phyloP scores from a whole-genome alignment of 495 filamentous ascomycete species.

The Daldinia loculata region DNA sequence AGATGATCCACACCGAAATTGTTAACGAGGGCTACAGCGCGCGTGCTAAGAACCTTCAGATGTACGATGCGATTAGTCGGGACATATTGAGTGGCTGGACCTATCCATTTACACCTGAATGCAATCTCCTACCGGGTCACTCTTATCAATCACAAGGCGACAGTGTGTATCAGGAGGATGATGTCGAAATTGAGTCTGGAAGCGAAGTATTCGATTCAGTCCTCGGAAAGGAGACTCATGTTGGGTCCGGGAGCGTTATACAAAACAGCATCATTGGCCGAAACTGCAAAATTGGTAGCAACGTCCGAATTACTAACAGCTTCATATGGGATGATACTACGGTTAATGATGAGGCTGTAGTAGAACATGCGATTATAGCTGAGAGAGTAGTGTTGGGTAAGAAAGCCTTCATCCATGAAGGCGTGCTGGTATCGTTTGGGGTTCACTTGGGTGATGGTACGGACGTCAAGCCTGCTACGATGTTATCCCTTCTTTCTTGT shows the following conservation, averaged over 20 bases:
- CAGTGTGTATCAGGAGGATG: conserved; percentile 74
- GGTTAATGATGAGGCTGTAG: conserved; percentile 75
- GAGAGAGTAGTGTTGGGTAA: conserved; percentile 74
- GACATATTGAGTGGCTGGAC: conserved; percentile 90
- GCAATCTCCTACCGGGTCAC: conserved; percentile 79
- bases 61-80: conserved; percentile 89
- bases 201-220: conserved; percentile 65
- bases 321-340: conserved; percentile 90
- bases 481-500: conserved; percentile 51
- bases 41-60: conserved; percentile 81
- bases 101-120: conserved; percentile 93
- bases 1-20: conserved; percentile 92
- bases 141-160: conserved; percentile 77
- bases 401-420: conserved; percentile 70
- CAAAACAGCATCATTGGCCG: conserved; percentile 80
- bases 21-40: conserved; percentile 82
- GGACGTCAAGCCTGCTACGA: conserved; percentile 41
- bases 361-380: conserved; percentile 80
- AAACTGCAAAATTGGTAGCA: conserved; percentile 83
- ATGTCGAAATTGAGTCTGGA: conserved; percentile 65
- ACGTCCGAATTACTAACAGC: conserved; percentile 79
- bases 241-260: conserved; percentile 76
- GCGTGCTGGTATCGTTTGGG: conserved; percentile 80
- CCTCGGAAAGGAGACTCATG: conserved; percentile 76
- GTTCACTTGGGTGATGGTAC: conserved; percentile 72